These are phyloP conservation scores for Cladophialophora psammophila DNA, from an alignment of 2,329 filamentous ascomycete species.

Conservation along the genomic window DNA sequence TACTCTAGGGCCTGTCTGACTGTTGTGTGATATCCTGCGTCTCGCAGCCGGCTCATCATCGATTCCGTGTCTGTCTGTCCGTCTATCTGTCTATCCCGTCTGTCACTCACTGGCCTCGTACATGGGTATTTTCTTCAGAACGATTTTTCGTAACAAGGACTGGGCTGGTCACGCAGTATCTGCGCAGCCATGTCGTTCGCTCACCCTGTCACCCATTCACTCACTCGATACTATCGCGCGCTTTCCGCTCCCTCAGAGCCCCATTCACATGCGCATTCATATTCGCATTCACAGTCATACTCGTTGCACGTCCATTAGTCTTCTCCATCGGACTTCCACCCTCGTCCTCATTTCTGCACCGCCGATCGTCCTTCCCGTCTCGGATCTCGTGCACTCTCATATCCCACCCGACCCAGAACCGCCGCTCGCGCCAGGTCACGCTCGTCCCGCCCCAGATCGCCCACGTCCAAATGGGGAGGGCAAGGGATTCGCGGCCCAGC, in stretches of 20 bases:
- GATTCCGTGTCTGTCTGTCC: neutral
- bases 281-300: neutral
- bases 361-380: slow-evolving; percentile 13
- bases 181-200: too few relatives aligned
- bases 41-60: neutral
- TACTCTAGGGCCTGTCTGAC: too few relatives aligned
- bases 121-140: too few relatives aligned
- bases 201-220: too few relatives aligned
- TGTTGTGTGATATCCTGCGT: too few relatives aligned
- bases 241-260: neutral
- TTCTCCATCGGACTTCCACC: neutral
- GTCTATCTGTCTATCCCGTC: neutral
- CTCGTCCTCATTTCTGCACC: neutral
- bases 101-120: too few relatives aligned
- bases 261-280: neutral
- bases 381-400: slow-evolving; percentile 75
- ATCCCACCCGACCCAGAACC: slow-evolving; percentile 81
- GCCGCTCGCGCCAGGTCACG: slow-evolving; percentile 84
- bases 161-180: too few relatives aligned
- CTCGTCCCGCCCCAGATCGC: slow-evolving; percentile 88
- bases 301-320: slow-evolving; percentile 18
- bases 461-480: slow-evolving; percentile 88
- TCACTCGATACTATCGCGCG: neutral
- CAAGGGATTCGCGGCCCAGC: slow-evolving; percentile 81
- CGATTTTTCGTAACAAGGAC: too few relatives aligned